Evolutionary conservation across 1,284 basidiomycete species (phyloP).

Genomic region (Leccinum solheimii): DNA sequence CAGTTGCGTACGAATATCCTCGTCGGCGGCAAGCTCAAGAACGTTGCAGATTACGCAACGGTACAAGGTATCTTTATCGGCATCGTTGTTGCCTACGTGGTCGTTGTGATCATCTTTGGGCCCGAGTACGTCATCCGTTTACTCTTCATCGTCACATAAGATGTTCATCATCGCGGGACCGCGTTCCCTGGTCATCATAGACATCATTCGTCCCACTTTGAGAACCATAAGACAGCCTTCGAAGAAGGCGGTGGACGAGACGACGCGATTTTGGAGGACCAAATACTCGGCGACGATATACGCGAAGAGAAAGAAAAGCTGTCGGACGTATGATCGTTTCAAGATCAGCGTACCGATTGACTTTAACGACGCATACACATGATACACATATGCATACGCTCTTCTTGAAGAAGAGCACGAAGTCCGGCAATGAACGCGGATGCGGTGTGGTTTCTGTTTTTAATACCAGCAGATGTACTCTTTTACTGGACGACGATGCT

Average conservation of each 20-base stretch:
- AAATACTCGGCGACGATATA: background rate
- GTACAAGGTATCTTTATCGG: conserved; percentile 89
- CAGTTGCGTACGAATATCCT: conserved; percentile 55
- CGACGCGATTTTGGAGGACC: conserved; percentile 35
- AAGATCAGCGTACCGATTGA: background rate
- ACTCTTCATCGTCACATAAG: background rate
- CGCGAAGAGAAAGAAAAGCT: background rate
- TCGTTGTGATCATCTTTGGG: conserved; percentile 69
- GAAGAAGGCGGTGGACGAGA: conserved; percentile 70
- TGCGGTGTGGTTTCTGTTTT: background rate
- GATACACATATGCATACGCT: background rate
- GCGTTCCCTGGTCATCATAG: conserved; percentile 34
- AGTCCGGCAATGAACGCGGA: background rate
- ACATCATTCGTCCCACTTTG: conserved; percentile 80
- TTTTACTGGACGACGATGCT: background rate
- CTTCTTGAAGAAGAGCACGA: background rate
- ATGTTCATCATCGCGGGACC: background rate
- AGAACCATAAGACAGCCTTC: conserved; percentile 78
- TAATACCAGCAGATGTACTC: background rate
- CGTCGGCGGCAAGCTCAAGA: conserved; percentile 42
- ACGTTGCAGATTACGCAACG: conserved; percentile 79
- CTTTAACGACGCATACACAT: background rate
- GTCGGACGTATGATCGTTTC: background rate
- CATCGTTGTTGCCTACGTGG: conserved; percentile 66
- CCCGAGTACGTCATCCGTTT: conserved; percentile 57